phyloP scores from a whole-genome alignment of 208 protist species.

The Leishmania martiniquensis region DNA sequence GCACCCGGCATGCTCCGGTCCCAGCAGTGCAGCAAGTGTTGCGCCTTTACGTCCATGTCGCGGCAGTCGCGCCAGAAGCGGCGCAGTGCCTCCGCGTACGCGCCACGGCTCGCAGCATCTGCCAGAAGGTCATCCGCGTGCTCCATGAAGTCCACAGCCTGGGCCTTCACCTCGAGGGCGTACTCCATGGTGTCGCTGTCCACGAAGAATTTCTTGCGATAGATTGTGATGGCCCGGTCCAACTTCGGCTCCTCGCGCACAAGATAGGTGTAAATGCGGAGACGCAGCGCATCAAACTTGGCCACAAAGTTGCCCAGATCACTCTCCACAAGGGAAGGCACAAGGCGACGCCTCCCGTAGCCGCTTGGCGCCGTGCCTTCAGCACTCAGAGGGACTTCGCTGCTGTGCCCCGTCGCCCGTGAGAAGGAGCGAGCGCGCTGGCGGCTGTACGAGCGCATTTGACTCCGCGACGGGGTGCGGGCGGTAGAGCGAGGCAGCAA shows the following conservation, averaged over 20 bases:
- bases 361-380: neutral
- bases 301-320: slow-evolving; percentile 30
- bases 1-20: slow-evolving; percentile 28
- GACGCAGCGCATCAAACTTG: slow-evolving; percentile 55
- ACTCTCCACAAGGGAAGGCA: slow-evolving; percentile 9
- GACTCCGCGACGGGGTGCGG: slow-evolving; percentile 44
- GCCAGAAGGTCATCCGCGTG: slow-evolving; percentile 49
- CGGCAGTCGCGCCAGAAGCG: slow-evolving; percentile 63
- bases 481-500: slow-evolving; percentile 33
- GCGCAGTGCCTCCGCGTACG: slow-evolving; percentile 49
- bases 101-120: slow-evolving; percentile 29
- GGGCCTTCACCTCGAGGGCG: slow-evolving; percentile 45
- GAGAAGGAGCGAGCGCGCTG: slow-evolving; percentile 30
- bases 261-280: slow-evolving; percentile 75
- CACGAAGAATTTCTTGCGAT: slow-evolving; percentile 55
- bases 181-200: slow-evolving; percentile 43
- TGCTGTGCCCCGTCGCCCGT: slow-evolving; percentile 1
- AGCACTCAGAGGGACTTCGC: neutral
- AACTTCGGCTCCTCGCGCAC: slow-evolving; percentile 57
- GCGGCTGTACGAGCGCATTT: slow-evolving; percentile 51
- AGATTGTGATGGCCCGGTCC: slow-evolving; percentile 34
- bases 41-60: slow-evolving; percentile 46
- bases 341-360: slow-evolving; percentile 34
- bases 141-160: slow-evolving; percentile 59
- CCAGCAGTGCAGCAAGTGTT: slow-evolving; percentile 37